Conservation (phyloP, 2,329 filamentous ascomycete species). For the Basipetospora chlamydospora region DNA sequence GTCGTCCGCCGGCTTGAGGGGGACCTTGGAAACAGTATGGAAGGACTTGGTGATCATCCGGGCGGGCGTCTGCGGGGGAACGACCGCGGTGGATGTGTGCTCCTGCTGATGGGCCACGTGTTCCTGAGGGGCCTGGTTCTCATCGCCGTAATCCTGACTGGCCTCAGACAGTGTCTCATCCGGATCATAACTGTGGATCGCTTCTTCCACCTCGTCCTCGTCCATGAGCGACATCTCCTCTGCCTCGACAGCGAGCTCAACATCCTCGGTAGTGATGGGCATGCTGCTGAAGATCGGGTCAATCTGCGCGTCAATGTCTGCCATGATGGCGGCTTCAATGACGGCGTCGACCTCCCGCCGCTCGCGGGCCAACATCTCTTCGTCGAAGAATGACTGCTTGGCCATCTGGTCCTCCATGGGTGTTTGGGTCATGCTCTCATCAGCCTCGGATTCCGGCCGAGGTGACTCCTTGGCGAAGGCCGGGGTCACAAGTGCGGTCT, state of each 20-base stretch:
- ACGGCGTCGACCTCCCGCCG: slow-evolving; percentile 18
- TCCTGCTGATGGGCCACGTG: slow-evolving; percentile 22
- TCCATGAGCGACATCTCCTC: slow-evolving; percentile 45
- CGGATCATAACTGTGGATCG: slow-evolving; percentile 11
- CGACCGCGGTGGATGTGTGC: slow-evolving; percentile 10
- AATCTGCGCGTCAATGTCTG: slow-evolving; percentile 16
- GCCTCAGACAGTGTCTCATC: slow-evolving; percentile 42
- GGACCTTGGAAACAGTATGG: slow-evolving; percentile 65
- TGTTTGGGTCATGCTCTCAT: background rate
- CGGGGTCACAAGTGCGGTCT: too few relatives aligned
- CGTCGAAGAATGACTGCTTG: slow-evolving; percentile 43
- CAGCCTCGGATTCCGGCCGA: background rate
- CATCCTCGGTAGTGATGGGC: slow-evolving; percentile 37
- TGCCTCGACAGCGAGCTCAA: slow-evolving; percentile 42
- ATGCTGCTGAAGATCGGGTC: slow-evolving; percentile 29
- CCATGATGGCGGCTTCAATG: slow-evolving; percentile 20
- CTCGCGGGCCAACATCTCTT: slow-evolving; percentile 25
- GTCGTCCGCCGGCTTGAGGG: slow-evolving; percentile 54
- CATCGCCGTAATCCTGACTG: slow-evolving; percentile 53
- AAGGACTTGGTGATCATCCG: slow-evolving; percentile 35
- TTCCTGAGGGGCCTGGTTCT: slow-evolving; percentile 46
- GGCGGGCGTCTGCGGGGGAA: slow-evolving; percentile 40
- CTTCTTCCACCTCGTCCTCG: slow-evolving; percentile 22
- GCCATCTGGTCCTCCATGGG: background rate
- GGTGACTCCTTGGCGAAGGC: too few relatives aligned